Evolutionary conservation across 106 monocot species (phyloP), one percentile per base, ranked within the genome.

Genomic region (Allium sativum): DNA sequence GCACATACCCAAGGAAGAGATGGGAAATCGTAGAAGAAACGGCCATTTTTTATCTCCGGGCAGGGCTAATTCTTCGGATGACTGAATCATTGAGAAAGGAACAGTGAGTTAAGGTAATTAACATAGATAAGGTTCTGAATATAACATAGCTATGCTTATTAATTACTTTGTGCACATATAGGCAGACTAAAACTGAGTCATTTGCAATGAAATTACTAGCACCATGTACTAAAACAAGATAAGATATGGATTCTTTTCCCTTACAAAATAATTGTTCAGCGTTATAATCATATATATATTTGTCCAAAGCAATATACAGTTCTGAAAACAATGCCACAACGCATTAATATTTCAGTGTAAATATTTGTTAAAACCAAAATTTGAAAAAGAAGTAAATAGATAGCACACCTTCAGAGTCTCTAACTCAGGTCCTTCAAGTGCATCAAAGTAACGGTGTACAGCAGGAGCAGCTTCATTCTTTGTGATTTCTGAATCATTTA

Each of bases 1-100:
- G 65, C 79, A 79, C 59, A 83, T 76, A 13, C 84, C 76, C 12
- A 84, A 84, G 8, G 84, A 72, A 0, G 84, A 80, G 20, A 80
- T 53, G 5, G 84, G 84, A 54, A 84, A 84, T 9, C 80, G 77
- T 14, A 84, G 84, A n/a, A 84, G 84, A 47, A 84, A 84, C 11
- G 84, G 84, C 84, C 84, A 84, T 12, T 58, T 74, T 67, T 80
- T 74, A 58, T 77, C 80, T 53, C 58, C 67, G 7, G 84, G 84
- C 40, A 84, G 84, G 41, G 68, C 60, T 59, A 77, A 56, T 63
- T 71, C 65, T 44, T 80, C 84, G 10, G 62, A 74, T 12, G 76
- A 52, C 84, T 84, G 69, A 50, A 50, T 50, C 48, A 50, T 50
- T 50, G 48, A 12, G 2, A 11, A 15, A 12, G 48, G 13, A 15